Conservation (phyloP, 2,329 filamentous ascomycete species). For the Claviceps cyperi region DNA sequence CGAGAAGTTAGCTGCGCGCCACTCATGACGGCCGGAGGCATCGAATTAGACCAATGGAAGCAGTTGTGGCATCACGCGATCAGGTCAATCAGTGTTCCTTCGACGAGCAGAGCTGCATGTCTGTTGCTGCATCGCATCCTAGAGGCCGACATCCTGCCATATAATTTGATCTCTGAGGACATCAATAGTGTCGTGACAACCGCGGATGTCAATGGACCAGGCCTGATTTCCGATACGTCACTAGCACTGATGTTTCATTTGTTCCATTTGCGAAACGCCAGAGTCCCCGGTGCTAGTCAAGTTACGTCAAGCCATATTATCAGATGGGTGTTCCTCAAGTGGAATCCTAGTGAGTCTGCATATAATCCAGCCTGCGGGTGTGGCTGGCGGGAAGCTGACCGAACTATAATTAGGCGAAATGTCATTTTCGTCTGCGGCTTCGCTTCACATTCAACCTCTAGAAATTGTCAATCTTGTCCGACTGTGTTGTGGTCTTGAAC, state of each 20-base stretch:
- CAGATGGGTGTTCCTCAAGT: constrained; percentile 68
- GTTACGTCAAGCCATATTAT: constrained; percentile 57
- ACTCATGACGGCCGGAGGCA: constrained; percentile 19
- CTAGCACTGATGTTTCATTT: constrained; percentile 57
- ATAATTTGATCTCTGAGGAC: constrained; percentile 51
- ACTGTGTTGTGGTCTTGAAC: constrained; percentile 45
- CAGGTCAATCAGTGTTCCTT: constrained; percentile 54
- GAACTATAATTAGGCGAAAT: constrained; percentile 41
- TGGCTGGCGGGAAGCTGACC: background rate
- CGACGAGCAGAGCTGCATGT: constrained; percentile 64
- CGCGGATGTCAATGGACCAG: constrained; percentile 70
- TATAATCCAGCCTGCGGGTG: background rate
- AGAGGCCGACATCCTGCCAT: constrained; percentile 48
- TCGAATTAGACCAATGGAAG: constrained; percentile 40
- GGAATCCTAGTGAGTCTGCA: constrained; percentile 55
- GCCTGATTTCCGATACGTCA: constrained; percentile 64
- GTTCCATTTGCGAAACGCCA: constrained; percentile 49
- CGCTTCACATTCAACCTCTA: constrained; percentile 46
- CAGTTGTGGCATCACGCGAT: constrained; percentile 62
- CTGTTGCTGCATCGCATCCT: constrained; percentile 57
- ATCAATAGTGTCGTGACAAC: constrained; percentile 59
- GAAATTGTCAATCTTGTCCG: constrained; percentile 57
- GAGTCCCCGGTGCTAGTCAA: constrained; percentile 54
- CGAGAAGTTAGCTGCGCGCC: constrained; percentile 17
- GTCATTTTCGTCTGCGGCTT: constrained; percentile 49